Base-by-base conservation (phyloP, 2,329 filamentous ascomycete species). In the Penicillium fuscoglaucum region DNA sequence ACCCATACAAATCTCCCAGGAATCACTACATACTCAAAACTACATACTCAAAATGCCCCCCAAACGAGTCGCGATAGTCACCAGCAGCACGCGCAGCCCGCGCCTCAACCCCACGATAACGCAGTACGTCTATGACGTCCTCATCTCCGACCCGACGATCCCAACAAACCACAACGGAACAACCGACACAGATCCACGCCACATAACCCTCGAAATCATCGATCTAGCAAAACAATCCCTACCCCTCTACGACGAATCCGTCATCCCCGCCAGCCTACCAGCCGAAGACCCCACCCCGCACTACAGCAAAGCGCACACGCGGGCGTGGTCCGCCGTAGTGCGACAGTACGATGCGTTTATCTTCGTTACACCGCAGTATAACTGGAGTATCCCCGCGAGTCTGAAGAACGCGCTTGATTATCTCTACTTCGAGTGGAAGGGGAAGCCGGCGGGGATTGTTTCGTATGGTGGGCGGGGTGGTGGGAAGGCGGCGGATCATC, bases 331-430 rank as follows among this genome's bases (percentile, higher is more conserved):
- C 0, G 43, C 57, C 0, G 64, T 73, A 21, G 74, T 80, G 44
- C 55, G 60, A 0, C 59, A 65, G 9, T 70, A 73, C 57, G 66
- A 70, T 13, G 77, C 66, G 0, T 80, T 77, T 48, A 73, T 80
- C 52, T 79, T 80, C 55, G 66, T 79, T 6, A 72, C 72, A 2
- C 76, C 77, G 2, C 76, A 77, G 41, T 87, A 87, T 67, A 87
- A 87, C 73, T 81, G 74, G 68, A 79, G 82, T 26, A 72, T 85
- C 6, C 75, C 84, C 0, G 83, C 80, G 0, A 78, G 74, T 7
- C 71, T 83, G 49, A 87, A 87, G 75, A 88, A 87, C 66, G 84
- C 85, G 6, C 78, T 88, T 55, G 85, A 87, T 68, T 87, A 84
- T 65, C 76, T 88, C 0, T 80, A 78, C 63, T 73, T 86, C 64